Conservation (phyloP, 2,329 filamentous ascomycete species). For the Ophiostoma ips region DNA sequence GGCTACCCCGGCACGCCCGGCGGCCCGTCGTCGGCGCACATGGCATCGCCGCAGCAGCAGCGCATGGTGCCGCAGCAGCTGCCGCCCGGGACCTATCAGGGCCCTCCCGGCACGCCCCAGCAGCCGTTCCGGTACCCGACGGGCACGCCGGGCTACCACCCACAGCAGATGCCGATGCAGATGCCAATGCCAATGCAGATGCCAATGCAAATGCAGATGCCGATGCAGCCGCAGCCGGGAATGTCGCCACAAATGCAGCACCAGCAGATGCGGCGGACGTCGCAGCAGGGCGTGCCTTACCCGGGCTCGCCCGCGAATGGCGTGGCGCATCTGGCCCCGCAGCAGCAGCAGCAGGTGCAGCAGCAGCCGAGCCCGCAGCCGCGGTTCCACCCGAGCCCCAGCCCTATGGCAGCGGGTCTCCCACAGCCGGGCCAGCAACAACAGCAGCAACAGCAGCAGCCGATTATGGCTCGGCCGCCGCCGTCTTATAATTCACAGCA, state of each 20-base stretch:
- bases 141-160: slow-evolving; percentile 10
- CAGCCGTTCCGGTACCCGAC: slow-evolving; percentile 23
- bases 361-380: slow-evolving; percentile 8
- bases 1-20: slow-evolving; percentile 1
- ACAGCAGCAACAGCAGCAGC: no score
- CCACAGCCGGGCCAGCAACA: no score
- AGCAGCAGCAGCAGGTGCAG: slow-evolving; percentile 28
- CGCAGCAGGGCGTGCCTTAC: slow-evolving; percentile 11
- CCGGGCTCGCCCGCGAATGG: slow-evolving; percentile 33
- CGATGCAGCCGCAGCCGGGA: slow-evolving; percentile 18
- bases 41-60: slow-evolving; percentile 5
- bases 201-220: slow-evolving; percentile 9
- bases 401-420: no score
- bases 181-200: slow-evolving; percentile 18
- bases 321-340: slow-evolving; percentile 22
- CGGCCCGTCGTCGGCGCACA: not conserved
- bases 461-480: slow-evolving; percentile 5
- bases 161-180: slow-evolving; percentile 20
- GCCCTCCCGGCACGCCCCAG: slow-evolving; percentile 24
- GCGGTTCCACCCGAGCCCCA: slow-evolving; percentile 3
- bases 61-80: slow-evolving; percentile 20
- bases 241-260: slow-evolving; percentile 13
- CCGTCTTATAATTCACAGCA: not conserved
- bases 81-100: slow-evolving; percentile 19
- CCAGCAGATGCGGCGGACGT: slow-evolving; percentile 11